Conservation (phyloP, 2,329 filamentous ascomycete genomes). For the Fusarium avenaceum region DNA sequence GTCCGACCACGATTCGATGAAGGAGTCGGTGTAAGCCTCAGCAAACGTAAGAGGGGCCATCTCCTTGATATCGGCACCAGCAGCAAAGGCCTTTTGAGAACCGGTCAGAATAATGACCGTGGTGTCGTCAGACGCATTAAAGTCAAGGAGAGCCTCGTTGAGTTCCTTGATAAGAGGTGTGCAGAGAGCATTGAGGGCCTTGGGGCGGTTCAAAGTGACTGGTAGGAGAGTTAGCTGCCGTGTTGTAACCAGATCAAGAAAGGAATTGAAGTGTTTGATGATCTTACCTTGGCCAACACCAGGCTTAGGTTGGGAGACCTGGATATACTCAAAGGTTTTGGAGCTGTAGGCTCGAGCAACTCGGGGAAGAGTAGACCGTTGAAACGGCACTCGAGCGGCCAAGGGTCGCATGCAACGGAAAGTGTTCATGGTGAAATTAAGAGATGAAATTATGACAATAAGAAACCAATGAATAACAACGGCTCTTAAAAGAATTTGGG, state of each 20-base stretch:
- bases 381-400: slow-evolving; percentile 63
- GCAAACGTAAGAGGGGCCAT: slow-evolving; percentile 95
- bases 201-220: slow-evolving; percentile 96
- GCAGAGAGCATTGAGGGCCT: slow-evolving; percentile 93
- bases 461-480: slow-evolving; percentile 10
- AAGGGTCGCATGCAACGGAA: slow-evolving; percentile 72
- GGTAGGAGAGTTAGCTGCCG: slow-evolving; percentile 19
- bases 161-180: slow-evolving; percentile 92
- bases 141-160: slow-evolving; percentile 79
- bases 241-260: background rate
- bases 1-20: slow-evolving; percentile 95
- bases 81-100: slow-evolving; percentile 90
- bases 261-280: background rate
- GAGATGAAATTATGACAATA: background rate
- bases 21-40: slow-evolving; percentile 87
- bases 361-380: slow-evolving; percentile 68
- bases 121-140: slow-evolving; percentile 78
- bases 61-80: slow-evolving; percentile 98
- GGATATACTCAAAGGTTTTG: slow-evolving; percentile 80
- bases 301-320: slow-evolving; percentile 85
- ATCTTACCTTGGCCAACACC: slow-evolving; percentile 86
- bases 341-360: slow-evolving; percentile 67
- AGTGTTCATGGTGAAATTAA: slow-evolving; percentile 61
- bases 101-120: slow-evolving; percentile 88
- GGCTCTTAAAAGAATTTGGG: background rate